Percentiles rank a stretch among this genome's conserved stretches.
phyloP scores from a whole-genome alignment of 1,284 basidiomycete species.

The Rugosomyces carneus region DNA sequence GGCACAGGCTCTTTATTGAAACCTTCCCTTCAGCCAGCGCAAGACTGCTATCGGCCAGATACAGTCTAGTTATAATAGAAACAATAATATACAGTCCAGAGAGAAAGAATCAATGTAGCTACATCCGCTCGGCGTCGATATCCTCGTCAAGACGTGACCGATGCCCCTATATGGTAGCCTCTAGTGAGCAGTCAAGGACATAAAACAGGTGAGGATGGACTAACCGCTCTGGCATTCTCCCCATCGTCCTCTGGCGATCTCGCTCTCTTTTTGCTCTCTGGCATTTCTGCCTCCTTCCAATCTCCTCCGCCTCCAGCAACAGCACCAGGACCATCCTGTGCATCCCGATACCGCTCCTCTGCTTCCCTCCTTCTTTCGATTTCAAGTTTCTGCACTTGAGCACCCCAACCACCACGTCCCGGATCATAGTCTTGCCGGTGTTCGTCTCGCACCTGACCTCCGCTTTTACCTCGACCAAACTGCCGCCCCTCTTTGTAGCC shows the following conservation, averaged over 20 bases:
- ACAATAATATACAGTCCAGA: conserved; percentile 13
- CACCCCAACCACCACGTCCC: conserved; percentile 95
- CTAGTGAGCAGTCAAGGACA: not conserved
- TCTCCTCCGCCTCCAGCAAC: conserved; percentile 83
- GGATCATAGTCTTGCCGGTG: conserved; percentile 97
- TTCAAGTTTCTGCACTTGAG: conserved; percentile 73
- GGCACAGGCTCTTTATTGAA: conserved; percentile 57
- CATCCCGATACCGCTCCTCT: conserved; percentile 88
- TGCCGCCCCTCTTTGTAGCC: conserved; percentile 97
- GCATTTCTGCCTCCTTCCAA: conserved; percentile 62
- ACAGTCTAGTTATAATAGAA: conserved; percentile 4
- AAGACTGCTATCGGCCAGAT: not conserved
- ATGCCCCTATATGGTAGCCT: conserved; percentile 30
- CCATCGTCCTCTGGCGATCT: conserved; percentile 69
- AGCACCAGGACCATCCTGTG: conserved; percentile 71
- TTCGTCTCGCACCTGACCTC: conserved; percentile 95
- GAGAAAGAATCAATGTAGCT: conserved; percentile 13
- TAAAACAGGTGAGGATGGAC: conserved; percentile 19
- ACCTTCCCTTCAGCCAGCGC: not conserved
- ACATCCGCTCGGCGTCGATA: conserved; percentile 64
- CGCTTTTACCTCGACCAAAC: conserved; percentile 95
- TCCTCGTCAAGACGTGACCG: conserved; percentile 57
- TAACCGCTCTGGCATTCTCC: conserved; percentile 48
- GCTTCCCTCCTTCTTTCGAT: conserved; percentile 77
- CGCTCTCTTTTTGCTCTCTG: conserved; percentile 47